Evolutionary conservation across 2,329 filamentous ascomycete genomes (phyloP).

Genomic region (Epicoccum sorghinum): DNA sequence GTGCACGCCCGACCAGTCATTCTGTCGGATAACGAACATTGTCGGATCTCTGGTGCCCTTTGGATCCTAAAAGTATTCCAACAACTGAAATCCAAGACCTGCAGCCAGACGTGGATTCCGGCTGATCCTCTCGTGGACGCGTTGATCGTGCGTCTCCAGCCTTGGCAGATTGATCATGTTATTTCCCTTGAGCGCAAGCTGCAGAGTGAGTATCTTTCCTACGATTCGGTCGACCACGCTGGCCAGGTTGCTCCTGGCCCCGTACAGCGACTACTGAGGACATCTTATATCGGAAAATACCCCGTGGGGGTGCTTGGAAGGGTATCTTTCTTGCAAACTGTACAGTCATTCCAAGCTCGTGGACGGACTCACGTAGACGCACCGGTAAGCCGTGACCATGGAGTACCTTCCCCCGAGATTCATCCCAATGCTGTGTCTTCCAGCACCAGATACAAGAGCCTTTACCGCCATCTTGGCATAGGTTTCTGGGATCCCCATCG

Average conservation of each 20-base stretch:
- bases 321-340: too few relatives aligned
- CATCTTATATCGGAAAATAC: background rate
- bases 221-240: background rate
- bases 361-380: too few relatives aligned
- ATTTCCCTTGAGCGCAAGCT: conserved; percentile 1
- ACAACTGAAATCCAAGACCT: conserved; percentile 1
- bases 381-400: too few relatives aligned
- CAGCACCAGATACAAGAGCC: background rate
- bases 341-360: too few relatives aligned
- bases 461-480: background rate
- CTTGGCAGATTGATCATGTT: conserved; percentile 17
- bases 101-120: too few relatives aligned
- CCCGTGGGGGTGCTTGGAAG: too few relatives aligned
- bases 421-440: background rate
- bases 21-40: conserved; percentile 12
- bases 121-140: background rate
- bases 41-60: conserved; percentile 9
- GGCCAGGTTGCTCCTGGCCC: background rate
- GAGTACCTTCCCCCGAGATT: too few relatives aligned
- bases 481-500: background rate
- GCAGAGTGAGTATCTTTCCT: background rate
- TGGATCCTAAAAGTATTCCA: conserved; percentile 17
- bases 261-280: background rate
- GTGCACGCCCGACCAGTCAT: background rate
- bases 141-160: conserved; percentile 11